Evolutionary conservation across 2,329 filamentous ascomycete genomes (phyloP).

Genomic region (Cercospora brassicicola): DNA sequence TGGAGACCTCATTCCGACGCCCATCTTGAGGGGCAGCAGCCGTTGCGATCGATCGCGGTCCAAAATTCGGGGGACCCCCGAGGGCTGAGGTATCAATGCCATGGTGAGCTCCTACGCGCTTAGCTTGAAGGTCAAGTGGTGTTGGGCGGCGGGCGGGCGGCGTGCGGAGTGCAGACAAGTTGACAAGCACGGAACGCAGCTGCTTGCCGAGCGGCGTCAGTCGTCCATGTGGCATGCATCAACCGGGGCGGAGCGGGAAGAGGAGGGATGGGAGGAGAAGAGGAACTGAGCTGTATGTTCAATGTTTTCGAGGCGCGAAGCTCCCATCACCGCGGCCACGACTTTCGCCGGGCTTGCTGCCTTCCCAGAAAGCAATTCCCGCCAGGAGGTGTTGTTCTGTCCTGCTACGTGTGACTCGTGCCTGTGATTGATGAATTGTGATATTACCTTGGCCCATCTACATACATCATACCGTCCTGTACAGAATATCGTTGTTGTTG

Average conservation of each 20-base stretch:
- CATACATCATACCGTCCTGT: background rate
- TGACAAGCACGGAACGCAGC: slow-evolving; percentile 33
- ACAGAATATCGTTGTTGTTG: background rate
- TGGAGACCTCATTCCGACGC: background rate
- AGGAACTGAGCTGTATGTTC: background rate
- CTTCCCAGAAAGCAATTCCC: background rate
- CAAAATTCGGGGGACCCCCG: background rate
- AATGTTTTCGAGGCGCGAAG: background rate
- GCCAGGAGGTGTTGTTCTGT: background rate
- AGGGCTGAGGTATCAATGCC: background rate
- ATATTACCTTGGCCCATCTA: background rate
- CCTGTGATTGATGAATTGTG: background rate
- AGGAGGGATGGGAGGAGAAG: slow-evolving; percentile 1
- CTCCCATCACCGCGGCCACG: background rate
- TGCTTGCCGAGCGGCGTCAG: slow-evolving; percentile 39
- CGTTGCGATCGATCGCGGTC: background rate
- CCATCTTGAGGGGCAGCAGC: background rate
- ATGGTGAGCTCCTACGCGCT: background rate
- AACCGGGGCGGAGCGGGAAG: slow-evolving; percentile 6
- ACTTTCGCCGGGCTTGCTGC: slow-evolving; percentile 4
- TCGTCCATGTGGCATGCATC: slow-evolving; percentile 40
- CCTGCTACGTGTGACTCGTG: background rate
- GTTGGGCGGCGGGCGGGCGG: background rate
- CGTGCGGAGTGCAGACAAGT: slow-evolving; percentile 5
- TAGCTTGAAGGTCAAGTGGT: background rate